Conservation (phyloP, 768 basidiomycete genomes). For the Asterophora lycoperdoides region DNA sequence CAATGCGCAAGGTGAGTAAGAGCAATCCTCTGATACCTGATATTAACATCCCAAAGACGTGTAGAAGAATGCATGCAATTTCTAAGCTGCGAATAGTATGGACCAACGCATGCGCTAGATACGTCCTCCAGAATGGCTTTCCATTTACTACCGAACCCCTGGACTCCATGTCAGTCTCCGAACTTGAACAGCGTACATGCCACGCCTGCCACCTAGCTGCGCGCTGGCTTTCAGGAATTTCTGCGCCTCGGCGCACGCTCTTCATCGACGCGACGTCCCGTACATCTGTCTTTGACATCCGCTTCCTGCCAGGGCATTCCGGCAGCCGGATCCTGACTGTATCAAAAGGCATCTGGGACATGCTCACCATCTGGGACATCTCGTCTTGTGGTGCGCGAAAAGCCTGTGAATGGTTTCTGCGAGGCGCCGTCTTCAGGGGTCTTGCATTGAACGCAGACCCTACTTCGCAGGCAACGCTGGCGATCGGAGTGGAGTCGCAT, state of each 20-base stretch:
- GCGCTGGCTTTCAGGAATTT: slow-evolving; percentile 39
- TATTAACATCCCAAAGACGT: too few species aligned
- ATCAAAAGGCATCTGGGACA: slow-evolving; percentile 60
- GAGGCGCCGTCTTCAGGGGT: slow-evolving; percentile 49
- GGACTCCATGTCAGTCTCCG: slow-evolving; percentile 31
- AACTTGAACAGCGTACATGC: slow-evolving; percentile 43
- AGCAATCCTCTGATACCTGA: too few species aligned
- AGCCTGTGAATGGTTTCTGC: slow-evolving; percentile 49
- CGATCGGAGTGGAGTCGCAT: slow-evolving; percentile 41
- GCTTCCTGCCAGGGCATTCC: slow-evolving; percentile 44
- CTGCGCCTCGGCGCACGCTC: slow-evolving; percentile 11
- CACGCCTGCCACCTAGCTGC: slow-evolving; percentile 42
- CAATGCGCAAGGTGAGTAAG: slow-evolving; percentile 36
- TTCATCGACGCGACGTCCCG: slow-evolving; percentile 32
- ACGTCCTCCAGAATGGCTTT: slow-evolving; percentile 42
- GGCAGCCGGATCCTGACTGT: slow-evolving; percentile 47
- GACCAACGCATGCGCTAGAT: slow-evolving; percentile 42
- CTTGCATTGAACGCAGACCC: slow-evolving; percentile 47
- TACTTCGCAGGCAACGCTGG: slow-evolving; percentile 43
- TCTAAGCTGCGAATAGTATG: slow-evolving; percentile 52
- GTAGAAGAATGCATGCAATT: slow-evolving; percentile 31
- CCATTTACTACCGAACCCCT: slow-evolving; percentile 44
- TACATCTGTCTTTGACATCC: slow-evolving; percentile 47
- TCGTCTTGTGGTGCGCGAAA: slow-evolving; percentile 21
- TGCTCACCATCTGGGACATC: slow-evolving; percentile 48